Percentiles rank a stretch among this genome's conserved stretches.
Evolutionary conservation across 2,329 filamentous ascomycete species (phyloP).

Genomic region (Fusarium secorum): DNA sequence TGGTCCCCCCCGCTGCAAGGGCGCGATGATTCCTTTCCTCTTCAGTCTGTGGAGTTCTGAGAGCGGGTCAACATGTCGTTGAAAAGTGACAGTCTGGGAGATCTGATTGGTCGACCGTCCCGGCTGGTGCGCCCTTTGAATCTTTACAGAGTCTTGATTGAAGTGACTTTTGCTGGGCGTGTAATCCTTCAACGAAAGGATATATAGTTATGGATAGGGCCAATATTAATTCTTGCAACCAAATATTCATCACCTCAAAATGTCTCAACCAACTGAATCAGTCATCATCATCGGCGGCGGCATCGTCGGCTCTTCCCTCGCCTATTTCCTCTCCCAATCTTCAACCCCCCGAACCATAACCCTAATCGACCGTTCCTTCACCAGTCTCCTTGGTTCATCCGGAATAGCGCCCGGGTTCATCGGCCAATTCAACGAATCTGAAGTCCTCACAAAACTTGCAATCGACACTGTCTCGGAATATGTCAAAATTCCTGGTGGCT

Average conservation of each 20-base stretch:
- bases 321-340: slow-evolving; percentile 17
- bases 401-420: slow-evolving; percentile 35
- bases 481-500: slow-evolving; percentile 30
- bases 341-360: slow-evolving; percentile 17
- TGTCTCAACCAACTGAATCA: slow-evolving; percentile 20
- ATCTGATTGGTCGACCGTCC: background rate
- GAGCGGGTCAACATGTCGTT: background rate
- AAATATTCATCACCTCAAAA: background rate
- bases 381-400: slow-evolving; percentile 24
- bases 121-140: slow-evolving; percentile 5
- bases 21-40: background rate
- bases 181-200: background rate
- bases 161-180: background rate
- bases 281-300: slow-evolving; percentile 31
- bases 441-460: slow-evolving; percentile 33
- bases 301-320: slow-evolving; percentile 29
- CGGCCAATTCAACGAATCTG: slow-evolving; percentile 38
- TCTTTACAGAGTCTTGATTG: background rate
- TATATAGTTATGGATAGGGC: background rate
- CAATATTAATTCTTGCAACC: fast-evolving
- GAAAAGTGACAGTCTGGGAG: fast-evolving
- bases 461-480: slow-evolving; percentile 35
- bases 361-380: slow-evolving; percentile 31
- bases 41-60: background rate
- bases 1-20: background rate